Percentiles rank a stretch among this genome's conserved stretches.
phyloP scores from a whole-genome alignment of 495 filamentous ascomycete genomes.

The Parathielavia appendiculata region DNA sequence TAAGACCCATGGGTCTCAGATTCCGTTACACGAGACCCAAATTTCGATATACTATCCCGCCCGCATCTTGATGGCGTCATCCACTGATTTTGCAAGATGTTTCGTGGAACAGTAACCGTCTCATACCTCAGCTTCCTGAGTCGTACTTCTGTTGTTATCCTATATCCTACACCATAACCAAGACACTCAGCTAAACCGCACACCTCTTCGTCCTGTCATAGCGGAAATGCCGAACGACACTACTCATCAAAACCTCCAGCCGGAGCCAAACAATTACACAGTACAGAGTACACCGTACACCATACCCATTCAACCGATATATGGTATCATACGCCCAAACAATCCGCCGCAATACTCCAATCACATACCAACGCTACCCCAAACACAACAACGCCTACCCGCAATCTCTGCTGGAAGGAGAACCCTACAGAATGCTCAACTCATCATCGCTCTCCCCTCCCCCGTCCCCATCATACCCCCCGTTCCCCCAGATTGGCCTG shows the following conservation, averaged over 20 bases:
- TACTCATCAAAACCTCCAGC: too few species aligned
- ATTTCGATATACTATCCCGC: neutral
- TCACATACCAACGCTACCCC: neutral
- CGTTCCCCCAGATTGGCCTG: neutral
- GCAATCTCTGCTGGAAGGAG: neutral
- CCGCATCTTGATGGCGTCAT: neutral
- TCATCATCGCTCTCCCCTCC: slow-evolving; percentile 20
- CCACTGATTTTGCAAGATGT: neutral
- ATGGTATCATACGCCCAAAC: too few species aligned
- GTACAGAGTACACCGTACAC: too few species aligned
- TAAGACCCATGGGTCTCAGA: neutral
- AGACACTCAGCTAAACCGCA: too few species aligned
- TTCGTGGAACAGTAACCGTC: neutral
- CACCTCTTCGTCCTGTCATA: too few species aligned
- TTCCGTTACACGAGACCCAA: neutral
- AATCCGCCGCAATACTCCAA: neutral
- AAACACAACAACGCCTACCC: neutral
- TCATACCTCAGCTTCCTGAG: too few species aligned
- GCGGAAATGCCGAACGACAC: too few species aligned
- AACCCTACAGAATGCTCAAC: slow-evolving; percentile 10
- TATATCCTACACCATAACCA: too few species aligned
- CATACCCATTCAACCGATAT: too few species aligned
- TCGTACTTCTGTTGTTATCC: too few species aligned
- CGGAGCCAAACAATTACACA: too few species aligned
- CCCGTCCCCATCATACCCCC: neutral